Percentiles rank a stretch among this genome's conserved stretches.
Evolutionary conservation across 78 protist genomes (phyloP).

Genomic region (Anaeramoeba flamelloides): DNA sequence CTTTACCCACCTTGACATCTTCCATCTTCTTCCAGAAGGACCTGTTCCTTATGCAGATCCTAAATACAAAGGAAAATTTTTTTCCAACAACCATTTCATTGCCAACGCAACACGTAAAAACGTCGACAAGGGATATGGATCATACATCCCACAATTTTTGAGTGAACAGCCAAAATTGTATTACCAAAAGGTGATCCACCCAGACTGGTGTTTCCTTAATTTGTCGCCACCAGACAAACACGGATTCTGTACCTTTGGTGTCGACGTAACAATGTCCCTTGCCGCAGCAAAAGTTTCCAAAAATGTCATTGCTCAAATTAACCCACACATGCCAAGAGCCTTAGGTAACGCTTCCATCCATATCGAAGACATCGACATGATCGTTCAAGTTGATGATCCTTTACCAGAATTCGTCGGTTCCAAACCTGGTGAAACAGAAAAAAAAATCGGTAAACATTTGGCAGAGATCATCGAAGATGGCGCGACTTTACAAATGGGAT

Average conservation of each 20-base stretch:
- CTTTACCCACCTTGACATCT: not conserved
- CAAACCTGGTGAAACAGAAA: not conserved
- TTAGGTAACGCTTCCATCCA: conserved; percentile 25
- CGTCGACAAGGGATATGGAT: not conserved
- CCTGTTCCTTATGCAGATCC: conserved; percentile 2
- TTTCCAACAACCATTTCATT: not conserved
- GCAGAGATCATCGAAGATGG: conserved; percentile 18
- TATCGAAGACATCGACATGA: not conserved
- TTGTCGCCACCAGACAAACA: conserved; percentile 24
- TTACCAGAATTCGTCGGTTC: conserved; percentile 13
- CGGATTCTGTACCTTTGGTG: conserved; percentile 25
- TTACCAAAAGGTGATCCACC: not conserved
- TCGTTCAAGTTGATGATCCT: too few species aligned
- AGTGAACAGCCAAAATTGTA: conserved; percentile 13
- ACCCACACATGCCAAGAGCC: conserved; percentile 24
- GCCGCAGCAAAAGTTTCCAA: conserved; percentile 4
- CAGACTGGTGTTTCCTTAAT: not conserved
- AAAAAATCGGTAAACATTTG: conserved; percentile 5
- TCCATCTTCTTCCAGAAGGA: conserved; percentile 13
- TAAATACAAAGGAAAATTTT: not conserved
- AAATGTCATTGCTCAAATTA: conserved; percentile 18
- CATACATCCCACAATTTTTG: conserved; percentile 14
- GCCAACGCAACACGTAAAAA: too few species aligned
- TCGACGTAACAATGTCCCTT: not conserved
- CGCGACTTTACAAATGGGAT: conserved; percentile 29